A percentile compares a stretch with the other conserved stretches of the same genome.
These are phyloP conservation scores for Avena insularis DNA, from an alignment of 176 grass and related monocot genomes.

Conservation along the genomic window DNA sequence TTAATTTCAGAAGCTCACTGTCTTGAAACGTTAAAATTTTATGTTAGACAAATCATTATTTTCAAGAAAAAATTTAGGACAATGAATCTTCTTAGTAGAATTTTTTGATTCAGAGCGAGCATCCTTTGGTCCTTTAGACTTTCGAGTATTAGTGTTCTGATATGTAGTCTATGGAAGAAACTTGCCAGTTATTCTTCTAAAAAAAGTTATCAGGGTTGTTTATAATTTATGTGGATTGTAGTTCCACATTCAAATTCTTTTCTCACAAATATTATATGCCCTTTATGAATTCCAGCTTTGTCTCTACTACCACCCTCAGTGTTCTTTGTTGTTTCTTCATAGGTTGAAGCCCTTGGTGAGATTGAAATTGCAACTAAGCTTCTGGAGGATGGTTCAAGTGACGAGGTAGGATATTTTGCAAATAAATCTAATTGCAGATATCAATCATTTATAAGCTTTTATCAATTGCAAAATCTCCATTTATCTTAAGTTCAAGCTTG, in stretches of 20 bases:
- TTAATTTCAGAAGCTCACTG: background rate
- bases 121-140: background rate
- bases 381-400: constrained; percentile 70
- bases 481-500: constrained; percentile 9
- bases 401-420: constrained; percentile 56
- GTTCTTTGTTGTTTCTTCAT: constrained; percentile 32
- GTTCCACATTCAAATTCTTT: constrained; percentile 9
- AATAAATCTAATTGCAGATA: constrained; percentile 21
- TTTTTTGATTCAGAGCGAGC: background rate
- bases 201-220: background rate
- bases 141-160: background rate
- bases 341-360: constrained; percentile 92
- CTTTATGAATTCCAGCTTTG: constrained; percentile 11
- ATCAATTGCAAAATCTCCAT: background rate
- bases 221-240: constrained; percentile 32
- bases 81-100: constrained; percentile 14
- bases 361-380: constrained; percentile 98
- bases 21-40: constrained; percentile 22
- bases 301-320: background rate
- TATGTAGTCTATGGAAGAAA: constrained; percentile 24
- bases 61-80: background rate
- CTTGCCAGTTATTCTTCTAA: constrained; percentile 15
- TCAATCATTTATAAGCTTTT: background rate
- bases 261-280: background rate
- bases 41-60: background rate